Conservation (phyloP, 2,329 filamentous ascomycete species). For the Penicillium sp. region DNA sequence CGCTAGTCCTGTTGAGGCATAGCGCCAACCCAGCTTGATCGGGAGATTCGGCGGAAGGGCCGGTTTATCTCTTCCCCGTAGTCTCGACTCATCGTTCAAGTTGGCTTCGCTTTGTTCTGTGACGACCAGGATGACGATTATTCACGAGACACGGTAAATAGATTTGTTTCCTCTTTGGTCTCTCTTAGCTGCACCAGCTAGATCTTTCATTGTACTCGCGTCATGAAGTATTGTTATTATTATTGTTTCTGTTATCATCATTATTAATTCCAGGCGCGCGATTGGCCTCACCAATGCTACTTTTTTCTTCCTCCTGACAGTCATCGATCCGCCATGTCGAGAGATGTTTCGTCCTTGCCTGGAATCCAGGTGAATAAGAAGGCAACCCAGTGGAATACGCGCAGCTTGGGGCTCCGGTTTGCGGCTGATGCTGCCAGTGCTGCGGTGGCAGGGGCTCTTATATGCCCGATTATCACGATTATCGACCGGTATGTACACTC, state of each 20-base stretch:
- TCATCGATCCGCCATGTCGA: slow-evolving; percentile 22
- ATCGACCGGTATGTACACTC: slow-evolving; percentile 67
- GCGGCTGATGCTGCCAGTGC: slow-evolving; percentile 67
- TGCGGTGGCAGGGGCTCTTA: slow-evolving; percentile 65
- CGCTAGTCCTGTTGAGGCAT: background rate
- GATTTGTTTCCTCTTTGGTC: background rate
- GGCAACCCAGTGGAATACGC: slow-evolving; percentile 64
- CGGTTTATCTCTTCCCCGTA: background rate
- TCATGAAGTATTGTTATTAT: background rate
- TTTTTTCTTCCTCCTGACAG: background rate
- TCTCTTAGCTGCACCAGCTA: background rate
- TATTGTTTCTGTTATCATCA: background rate
- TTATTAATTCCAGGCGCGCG: background rate
- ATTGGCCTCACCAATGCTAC: background rate
- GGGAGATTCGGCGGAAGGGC: slow-evolving; percentile 5
- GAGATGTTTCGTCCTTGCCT: slow-evolving; percentile 23
- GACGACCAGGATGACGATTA: background rate
- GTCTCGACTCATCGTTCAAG: background rate
- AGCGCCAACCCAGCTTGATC: slow-evolving; percentile 1
- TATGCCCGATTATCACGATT: slow-evolving; percentile 80
- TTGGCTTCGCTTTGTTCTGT: background rate
- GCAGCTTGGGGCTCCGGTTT: slow-evolving; percentile 63
- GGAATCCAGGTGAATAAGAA: background rate
- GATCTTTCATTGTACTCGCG: background rate
- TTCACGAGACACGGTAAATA: background rate